Percentiles rank a stretch among this genome's conserved stretches.
These are phyloP conservation scores for Trichoderma polysporum DNA, from an alignment of 2,329 filamentous ascomycete species.

Conservation along the genomic window DNA sequence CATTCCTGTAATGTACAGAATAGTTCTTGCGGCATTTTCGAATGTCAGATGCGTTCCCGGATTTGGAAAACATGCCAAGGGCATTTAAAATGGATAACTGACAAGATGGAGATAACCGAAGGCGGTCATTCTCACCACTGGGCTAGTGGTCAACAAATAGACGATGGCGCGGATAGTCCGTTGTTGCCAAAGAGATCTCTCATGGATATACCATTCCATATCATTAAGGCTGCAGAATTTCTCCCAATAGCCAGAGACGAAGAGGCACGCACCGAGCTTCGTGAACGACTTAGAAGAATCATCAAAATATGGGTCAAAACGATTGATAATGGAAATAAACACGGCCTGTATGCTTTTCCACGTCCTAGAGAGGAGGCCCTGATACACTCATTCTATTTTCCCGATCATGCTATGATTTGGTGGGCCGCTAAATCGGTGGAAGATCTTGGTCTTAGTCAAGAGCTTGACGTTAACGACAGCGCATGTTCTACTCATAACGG, in stretches of 20 bases:
- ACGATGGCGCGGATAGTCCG: background rate
- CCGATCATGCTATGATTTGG: background rate
- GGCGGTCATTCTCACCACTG: background rate
- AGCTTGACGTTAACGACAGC: background rate
- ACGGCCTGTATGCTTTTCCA: background rate
- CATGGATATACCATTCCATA: background rate
- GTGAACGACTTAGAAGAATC: fast-evolving
- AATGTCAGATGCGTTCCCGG: background rate
- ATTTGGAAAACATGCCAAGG: background rate
- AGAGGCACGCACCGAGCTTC: fast-evolving
- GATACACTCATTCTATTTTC: background rate
- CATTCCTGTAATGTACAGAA: background rate
- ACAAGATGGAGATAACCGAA: background rate
- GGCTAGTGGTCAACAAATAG: background rate
- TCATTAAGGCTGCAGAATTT: background rate
- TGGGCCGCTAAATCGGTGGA: background rate
- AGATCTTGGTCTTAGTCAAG: background rate
- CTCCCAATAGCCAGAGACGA: background rate
- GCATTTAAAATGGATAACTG: background rate
- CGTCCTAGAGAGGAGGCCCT: background rate
- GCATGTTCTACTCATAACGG: background rate
- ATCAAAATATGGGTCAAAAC: background rate
- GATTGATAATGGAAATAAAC: background rate
- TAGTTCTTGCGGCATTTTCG: background rate
- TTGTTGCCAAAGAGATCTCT: background rate